phyloP scores from a whole-genome alignment of 345 rosid species.

The Sisymbrium irio region DNA sequence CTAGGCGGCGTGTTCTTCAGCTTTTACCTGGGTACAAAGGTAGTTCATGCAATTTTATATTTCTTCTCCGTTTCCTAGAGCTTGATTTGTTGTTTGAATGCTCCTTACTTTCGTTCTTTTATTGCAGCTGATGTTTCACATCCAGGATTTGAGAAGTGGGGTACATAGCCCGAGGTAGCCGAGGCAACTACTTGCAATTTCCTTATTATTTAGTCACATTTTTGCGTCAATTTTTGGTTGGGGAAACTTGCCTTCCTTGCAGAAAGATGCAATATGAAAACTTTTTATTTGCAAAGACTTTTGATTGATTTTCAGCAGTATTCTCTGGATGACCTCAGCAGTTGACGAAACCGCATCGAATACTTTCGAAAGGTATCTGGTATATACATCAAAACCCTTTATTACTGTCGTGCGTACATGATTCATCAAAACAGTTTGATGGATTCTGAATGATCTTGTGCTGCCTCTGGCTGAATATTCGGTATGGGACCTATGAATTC shows the following conservation, averaged over 20 bases:
- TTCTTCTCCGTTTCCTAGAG: neutral
- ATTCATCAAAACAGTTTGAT: too few relatives aligned
- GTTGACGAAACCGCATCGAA: neutral
- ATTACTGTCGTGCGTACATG: too few relatives aligned
- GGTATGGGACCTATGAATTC: neutral
- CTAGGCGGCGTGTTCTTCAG: constrained; percentile 59
- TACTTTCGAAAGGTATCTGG: too few relatives aligned
- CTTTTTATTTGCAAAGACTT: constrained; percentile 3
- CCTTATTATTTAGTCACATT: neutral
- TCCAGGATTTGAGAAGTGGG: constrained; percentile 47
- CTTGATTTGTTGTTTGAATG: neutral
- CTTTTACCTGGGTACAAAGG: constrained; percentile 86
- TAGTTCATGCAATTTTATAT: constrained; percentile 10
- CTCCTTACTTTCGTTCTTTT: neutral
- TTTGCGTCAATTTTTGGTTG: neutral
- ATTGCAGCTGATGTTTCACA: constrained; percentile 72
- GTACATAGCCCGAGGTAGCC: constrained; percentile 9
- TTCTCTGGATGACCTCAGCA: neutral
- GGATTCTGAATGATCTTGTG: too few relatives aligned
- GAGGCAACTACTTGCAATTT: constrained; percentile 4
- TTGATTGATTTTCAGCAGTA: neutral
- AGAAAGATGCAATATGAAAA: constrained; percentile 1
- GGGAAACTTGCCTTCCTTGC: constrained; percentile 2
- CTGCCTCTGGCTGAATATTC: neutral
- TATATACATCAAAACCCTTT: too few relatives aligned